Evolutionary conservation across 768 basidiomycete species (phyloP), one percentile per base, ranked within the genome.

Genomic region (Russula vinacea): DNA sequence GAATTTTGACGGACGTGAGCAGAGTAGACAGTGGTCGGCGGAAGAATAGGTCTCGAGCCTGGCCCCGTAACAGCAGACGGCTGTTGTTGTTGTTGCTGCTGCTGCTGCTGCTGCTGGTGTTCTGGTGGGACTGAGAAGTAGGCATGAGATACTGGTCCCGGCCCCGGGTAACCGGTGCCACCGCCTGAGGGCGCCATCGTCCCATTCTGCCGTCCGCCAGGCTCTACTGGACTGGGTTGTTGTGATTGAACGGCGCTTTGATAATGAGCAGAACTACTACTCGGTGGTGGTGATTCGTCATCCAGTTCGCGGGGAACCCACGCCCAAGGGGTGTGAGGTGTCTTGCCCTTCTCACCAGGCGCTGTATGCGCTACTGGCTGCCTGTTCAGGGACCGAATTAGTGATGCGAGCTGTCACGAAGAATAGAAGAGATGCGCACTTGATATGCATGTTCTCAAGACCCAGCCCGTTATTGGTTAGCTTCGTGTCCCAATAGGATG

Each of bases 291-390:
- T 53, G 40, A 66, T 67, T 22, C 72, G 73, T 39, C 77, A 71
- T 10, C 85, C 75, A 62, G 76, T 75, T 40, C 78, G 71, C 29
- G 86, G 83, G 73, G 80, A 24, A 68, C 84, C 89, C 89, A 90
- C 61, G 89, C 80, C 88, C 88, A 90, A 9, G 89, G 89, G 0
- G 89, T 89, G 16, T 80, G 77, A 7, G 78, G 75, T 17, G 74
- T 75, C 19, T 75, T 75, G 22, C 77, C 75, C 52, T 71, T 61
- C 47, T 3, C 19, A 54, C 52, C 45, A 3, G 56, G 19, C 22
- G 37, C 26, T 22, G 54, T 35, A n/a, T 33, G 44, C 24, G 58
- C 45, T 22, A 9, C 54, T 32, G 59, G 24, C 32, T 65, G 53
- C 49, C 59, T 60, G 32, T 40, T 22, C 13, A 24, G 11, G 22